phyloP scores from a whole-genome alignment of 805 yeast genomes.

The Saccharomycopsis fibuligera region DNA sequence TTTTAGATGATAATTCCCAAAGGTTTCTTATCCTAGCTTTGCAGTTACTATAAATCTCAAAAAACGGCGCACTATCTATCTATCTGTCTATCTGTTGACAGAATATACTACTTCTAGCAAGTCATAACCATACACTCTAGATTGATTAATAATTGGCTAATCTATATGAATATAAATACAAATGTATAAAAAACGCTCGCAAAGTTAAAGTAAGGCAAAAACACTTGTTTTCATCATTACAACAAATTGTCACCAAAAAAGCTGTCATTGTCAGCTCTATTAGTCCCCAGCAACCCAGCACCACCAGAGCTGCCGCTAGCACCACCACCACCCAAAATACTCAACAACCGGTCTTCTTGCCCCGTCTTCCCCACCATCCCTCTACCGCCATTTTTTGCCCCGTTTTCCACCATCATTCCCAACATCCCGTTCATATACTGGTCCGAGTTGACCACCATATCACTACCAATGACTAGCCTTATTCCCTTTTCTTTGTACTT shows the following conservation, averaged over 20 bases:
- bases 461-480: conserved; percentile 77
- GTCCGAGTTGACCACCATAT: conserved; percentile 46
- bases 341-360: conserved; percentile 12
- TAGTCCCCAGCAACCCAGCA: not conserved
- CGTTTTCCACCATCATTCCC: conserved; percentile 22
- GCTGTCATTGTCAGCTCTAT: not conserved
- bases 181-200: not conserved
- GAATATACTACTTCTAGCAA: too few relatives aligned
- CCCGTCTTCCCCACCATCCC: conserved; percentile 8
- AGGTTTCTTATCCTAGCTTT: too few relatives aligned
- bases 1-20: too few relatives aligned
- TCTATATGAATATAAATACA: too few relatives aligned
- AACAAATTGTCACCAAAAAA: conserved; percentile 17
- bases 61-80: too few relatives aligned
- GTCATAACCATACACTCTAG: too few relatives aligned
- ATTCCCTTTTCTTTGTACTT: conserved; percentile 37
- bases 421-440: too few relatives aligned
- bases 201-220: not conserved
- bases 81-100: too few relatives aligned
- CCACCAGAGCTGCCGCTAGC: not conserved
- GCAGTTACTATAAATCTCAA: too few relatives aligned
- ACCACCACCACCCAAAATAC: not conserved
- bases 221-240: not conserved
- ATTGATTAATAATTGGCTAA: too few relatives aligned
- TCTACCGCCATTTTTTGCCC: conserved; percentile 14